A percentile compares a stretch with the other conserved stretches of the same genome.
These are phyloP conservation scores for Solanum paucissectum DNA, from an alignment of 257 asterid genomes.

Conservation along the genomic window DNA sequence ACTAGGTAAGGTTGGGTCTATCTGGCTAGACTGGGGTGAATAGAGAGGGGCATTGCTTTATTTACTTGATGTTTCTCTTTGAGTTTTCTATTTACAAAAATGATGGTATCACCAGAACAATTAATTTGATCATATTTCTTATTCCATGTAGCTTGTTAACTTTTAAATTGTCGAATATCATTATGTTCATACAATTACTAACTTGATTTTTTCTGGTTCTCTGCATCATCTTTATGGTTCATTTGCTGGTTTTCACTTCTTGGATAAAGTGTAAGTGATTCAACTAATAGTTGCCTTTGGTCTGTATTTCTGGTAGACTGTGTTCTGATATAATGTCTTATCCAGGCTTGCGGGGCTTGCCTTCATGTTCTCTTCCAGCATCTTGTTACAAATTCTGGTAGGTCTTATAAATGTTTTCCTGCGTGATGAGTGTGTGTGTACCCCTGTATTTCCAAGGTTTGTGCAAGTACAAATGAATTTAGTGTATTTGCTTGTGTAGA, in stretches of 20 bases:
- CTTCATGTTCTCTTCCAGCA: conserved; percentile 92
- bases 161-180: not conserved
- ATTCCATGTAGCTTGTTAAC: not conserved
- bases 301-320: not conserved
- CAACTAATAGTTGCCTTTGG: conserved; percentile 2
- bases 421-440: not conserved
- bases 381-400: conserved; percentile 90
- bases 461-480: not conserved
- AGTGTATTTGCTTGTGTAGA: not conserved
- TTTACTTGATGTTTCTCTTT: not conserved
- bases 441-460: not conserved
- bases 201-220: conserved; percentile 14
- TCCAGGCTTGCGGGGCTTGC: conserved; percentile 99
- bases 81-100: not conserved
- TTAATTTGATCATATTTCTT: not conserved
- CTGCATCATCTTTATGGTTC: not conserved
- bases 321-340: conserved; percentile 9
- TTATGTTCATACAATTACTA: conserved; percentile 6
- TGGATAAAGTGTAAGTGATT: conserved; percentile 68
- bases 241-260: conserved; percentile 12
- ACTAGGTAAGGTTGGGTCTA: not conserved
- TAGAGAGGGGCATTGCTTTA: not conserved
- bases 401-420: conserved; percentile 7
- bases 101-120: not conserved
- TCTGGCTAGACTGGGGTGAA: not conserved